Percentiles rank a stretch among this genome's conserved stretches.
Evolutionary conservation across 331 rosid species (phyloP).

Genomic region (Malus hybrid): DNA sequence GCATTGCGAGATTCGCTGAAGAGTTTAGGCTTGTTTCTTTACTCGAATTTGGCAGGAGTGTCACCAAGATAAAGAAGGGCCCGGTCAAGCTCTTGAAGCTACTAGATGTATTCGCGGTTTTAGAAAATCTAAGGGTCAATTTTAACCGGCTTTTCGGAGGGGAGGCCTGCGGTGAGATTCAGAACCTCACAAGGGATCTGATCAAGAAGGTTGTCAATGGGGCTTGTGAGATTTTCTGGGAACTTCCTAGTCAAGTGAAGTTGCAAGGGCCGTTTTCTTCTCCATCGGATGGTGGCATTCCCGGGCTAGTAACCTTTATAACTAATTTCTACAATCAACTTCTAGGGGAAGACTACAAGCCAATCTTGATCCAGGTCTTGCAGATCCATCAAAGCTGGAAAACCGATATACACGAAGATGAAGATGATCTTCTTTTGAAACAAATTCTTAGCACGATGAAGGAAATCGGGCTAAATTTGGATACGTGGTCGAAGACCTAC

Average conservation of each 20-base stretch:
- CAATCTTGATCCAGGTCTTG: conserved; percentile 51
- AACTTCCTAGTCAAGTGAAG: conserved; percentile 76
- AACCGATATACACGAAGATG: conserved; percentile 31
- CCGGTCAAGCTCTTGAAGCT: conserved; percentile 73
- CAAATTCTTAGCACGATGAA: conserved; percentile 42
- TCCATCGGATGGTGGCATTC: conserved; percentile 75
- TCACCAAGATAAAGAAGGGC: conserved; percentile 43
- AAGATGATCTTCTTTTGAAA: conserved; percentile 20
- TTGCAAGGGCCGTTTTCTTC: conserved; percentile 54
- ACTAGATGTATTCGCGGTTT: conserved; percentile 50
- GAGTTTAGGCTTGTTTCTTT: conserved; percentile 55
- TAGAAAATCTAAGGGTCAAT: conserved; percentile 50
- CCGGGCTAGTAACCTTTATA: conserved; percentile 57
- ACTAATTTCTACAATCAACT: conserved; percentile 60
- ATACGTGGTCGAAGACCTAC: conserved; percentile 71
- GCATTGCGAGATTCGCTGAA: conserved; percentile 50
- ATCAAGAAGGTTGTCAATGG: conserved; percentile 54
- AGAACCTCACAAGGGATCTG: conserved; percentile 55
- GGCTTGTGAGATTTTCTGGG: conserved; percentile 56
- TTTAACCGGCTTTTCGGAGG: conserved; percentile 62
- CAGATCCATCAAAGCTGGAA: conserved; percentile 60
- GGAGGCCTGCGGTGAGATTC: conserved; percentile 53
- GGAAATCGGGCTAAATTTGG: conserved; percentile 67
- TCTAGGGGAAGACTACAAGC: conserved; percentile 46
- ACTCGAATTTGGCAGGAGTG: conserved; percentile 57